These are phyloP conservation scores for Cutaneotrichosporon daszewskae DNA, from an alignment of 1,284 basidiomycete species.

Conservation along the genomic window DNA sequence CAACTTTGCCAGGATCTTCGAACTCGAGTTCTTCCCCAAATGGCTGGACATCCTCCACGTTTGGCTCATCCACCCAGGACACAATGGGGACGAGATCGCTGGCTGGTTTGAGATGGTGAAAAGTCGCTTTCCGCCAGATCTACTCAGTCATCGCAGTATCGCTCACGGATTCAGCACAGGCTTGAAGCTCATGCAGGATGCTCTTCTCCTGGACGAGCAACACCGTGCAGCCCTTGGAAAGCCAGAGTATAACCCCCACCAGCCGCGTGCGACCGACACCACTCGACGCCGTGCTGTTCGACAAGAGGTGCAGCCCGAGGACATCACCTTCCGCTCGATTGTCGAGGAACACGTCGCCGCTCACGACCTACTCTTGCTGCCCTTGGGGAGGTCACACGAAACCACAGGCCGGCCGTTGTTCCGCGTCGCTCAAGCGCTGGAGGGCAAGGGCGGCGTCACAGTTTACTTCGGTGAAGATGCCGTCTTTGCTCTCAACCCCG, in stretches of 20 bases:
- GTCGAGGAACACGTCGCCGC: slow-evolving; percentile 79
- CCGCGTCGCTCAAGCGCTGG: slow-evolving; percentile 67
- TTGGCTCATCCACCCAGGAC: slow-evolving; percentile 79
- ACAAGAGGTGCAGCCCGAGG: slow-evolving; percentile 45
- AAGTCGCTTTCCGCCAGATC: slow-evolving; percentile 62
- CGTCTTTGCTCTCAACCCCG: slow-evolving; percentile 41
- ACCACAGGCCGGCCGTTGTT: slow-evolving; percentile 78
- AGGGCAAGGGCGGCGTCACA: slow-evolving; percentile 75
- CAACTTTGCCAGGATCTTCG: slow-evolving; percentile 72
- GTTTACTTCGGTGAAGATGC: slow-evolving; percentile 54
- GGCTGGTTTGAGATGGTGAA: slow-evolving; percentile 89
- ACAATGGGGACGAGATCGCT: slow-evolving; percentile 82
- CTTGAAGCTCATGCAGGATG: slow-evolving; percentile 85
- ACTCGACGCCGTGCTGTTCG: too few species aligned
- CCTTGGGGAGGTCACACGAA: slow-evolving; percentile 73
- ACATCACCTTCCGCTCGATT: slow-evolving; percentile 80
- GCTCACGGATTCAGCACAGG: slow-evolving; percentile 75
- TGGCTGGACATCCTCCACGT: slow-evolving; percentile 87
- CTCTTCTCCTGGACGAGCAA: slow-evolving; percentile 73
- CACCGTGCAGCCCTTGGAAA: slow-evolving; percentile 61
- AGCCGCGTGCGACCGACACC: neutral
- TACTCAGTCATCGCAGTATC: slow-evolving; percentile 61
- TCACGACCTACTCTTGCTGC: slow-evolving; percentile 82
- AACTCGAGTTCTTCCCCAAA: slow-evolving; percentile 89
- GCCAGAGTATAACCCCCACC: slow-evolving; percentile 54